These are phyloP conservation scores for Diaporthe nobilis DNA, from an alignment of 2,329 filamentous ascomycete species.

Conservation along the genomic window DNA sequence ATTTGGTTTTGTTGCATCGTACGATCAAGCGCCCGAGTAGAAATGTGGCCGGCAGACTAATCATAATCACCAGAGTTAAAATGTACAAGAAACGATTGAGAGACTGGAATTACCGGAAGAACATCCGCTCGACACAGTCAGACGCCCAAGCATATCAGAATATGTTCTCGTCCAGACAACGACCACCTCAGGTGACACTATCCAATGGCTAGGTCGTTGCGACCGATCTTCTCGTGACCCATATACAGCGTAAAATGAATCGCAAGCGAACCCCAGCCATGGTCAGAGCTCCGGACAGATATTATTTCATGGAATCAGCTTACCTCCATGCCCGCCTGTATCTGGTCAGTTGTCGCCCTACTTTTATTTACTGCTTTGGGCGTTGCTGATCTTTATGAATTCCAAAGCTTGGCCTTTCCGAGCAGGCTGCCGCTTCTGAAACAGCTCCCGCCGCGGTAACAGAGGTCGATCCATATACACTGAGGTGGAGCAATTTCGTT, in stretches of 20 bases:
- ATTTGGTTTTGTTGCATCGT: slow-evolving; percentile 33
- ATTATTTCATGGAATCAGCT: slow-evolving; percentile 13
- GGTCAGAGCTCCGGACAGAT: slow-evolving; percentile 3
- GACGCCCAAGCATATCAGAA: background rate
- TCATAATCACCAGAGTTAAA: background rate
- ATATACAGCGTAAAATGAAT: slow-evolving; percentile 16
- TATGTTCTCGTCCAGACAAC: background rate
- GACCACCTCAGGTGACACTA: background rate
- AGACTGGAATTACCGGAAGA: slow-evolving; percentile 29
- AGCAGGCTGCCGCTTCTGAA: no score
- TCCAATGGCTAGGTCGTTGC: slow-evolving; percentile 30
- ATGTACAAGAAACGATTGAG: slow-evolving; percentile 30
- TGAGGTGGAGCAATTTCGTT: background rate
- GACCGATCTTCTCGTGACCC: slow-evolving; percentile 5
- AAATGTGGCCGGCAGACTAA: background rate
- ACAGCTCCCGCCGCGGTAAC: background rate
- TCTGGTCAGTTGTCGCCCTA: background rate
- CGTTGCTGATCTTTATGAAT: background rate
- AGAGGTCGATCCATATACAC: background rate
- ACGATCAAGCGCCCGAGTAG: background rate
- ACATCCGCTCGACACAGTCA: slow-evolving; percentile 7
- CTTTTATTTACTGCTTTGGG: background rate
- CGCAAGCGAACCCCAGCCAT: background rate
- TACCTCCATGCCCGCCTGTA: background rate
- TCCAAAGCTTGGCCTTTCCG: background rate